Evolutionary conservation across 441 rosid genomes (phyloP), one percentile per base, ranked within the genome.

Genomic region (Daphne laureola): DNA sequence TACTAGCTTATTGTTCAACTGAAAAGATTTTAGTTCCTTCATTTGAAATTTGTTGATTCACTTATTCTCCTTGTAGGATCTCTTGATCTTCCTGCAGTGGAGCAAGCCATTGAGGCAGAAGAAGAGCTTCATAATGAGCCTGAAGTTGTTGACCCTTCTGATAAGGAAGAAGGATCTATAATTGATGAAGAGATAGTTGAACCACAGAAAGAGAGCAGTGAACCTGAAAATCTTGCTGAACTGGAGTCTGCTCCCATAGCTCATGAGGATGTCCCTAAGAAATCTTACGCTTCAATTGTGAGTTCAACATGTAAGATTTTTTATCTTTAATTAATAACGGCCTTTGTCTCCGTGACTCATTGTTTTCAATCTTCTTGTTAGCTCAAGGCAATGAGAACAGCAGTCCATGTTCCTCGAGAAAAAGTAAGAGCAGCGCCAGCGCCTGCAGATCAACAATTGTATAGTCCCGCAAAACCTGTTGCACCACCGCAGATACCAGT

Each of bases 271-370:
- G 74, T 76, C 63, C 82, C 88, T 18, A 86, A 77, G 72, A 73
- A 74, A 67, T 76, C 91, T 41, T 83, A 79, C 75, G 99, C 99
- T 57, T 80, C 96, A 53, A 75, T 90, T 38, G 99, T 93, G 55
- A 83, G 97, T 79, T 58, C 5, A 35, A 47, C 49, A 43, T 17
- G 56, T 14, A 42, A 43, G 12, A 7, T 54, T 40, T 43, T 61
- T 14, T 23, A 27, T 53, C 25, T 23, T 53, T 1, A 17, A 17
- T 14, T 46, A 35, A 62, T 49, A 5, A 42, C 47, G 55, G 17
- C 44, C 60, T 52, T 1, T 21, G 4, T 26, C 46, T 60, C 53
- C 45, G 43, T 36, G 16, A 46, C 62, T 55, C 27, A 50, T 44
- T 46, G 7, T 27, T 59, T 16, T 25, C 36, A 23, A 54, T 25